Evolutionary conservation across 2,329 filamentous ascomycete genomes (phyloP), one percentile per base, ranked within the genome.

Genomic region (Penicillium sp.): DNA sequence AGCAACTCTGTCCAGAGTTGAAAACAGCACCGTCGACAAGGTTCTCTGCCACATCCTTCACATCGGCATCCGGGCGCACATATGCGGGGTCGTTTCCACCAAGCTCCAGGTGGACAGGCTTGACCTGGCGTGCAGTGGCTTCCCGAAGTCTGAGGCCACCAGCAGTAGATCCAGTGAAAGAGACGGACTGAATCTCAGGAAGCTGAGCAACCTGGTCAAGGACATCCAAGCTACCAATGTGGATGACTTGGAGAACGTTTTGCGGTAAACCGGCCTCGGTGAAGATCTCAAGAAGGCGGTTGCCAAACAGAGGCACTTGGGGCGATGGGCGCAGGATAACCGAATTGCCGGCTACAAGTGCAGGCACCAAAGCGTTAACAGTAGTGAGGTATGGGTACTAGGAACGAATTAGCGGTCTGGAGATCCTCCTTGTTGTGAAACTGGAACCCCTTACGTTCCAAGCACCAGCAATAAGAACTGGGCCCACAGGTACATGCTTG

Each of bases 1-100:
- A 96, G 80, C 93, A 97, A 71, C 91, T 96, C 80, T 97, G 93
- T 14, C 93, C 93, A 35, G 92, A 96, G 80, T 96, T 96, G 81
- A 96, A 96, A 45, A 97, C 80, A 6, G 91, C 88, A 29, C 92
- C 92, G 64, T 96, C 93, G 11, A 96, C 92, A 67, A 96, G 92
- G 76, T 96, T 91, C 64, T 90, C 92, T 0, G 93, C 93, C 0
- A 89, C 92, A 89, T 92, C 96, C 53, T 54, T 54, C 21, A 54
- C 52, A 23, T 54, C 52, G 27, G 93, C 91, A 66, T 96, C 93
- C 6, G 80, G 80, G 56, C 93, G 83, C 53, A 97, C 83, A 68
- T 96, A 96, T 16, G 92, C 92, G 3, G 93, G 90, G 70, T 96
- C 93, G 70, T 97, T 96, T 64, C 93, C 93, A 62, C 93, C 93